Conservation (phyloP, 306 rosid species). For the Mimosa pudica region DNA sequence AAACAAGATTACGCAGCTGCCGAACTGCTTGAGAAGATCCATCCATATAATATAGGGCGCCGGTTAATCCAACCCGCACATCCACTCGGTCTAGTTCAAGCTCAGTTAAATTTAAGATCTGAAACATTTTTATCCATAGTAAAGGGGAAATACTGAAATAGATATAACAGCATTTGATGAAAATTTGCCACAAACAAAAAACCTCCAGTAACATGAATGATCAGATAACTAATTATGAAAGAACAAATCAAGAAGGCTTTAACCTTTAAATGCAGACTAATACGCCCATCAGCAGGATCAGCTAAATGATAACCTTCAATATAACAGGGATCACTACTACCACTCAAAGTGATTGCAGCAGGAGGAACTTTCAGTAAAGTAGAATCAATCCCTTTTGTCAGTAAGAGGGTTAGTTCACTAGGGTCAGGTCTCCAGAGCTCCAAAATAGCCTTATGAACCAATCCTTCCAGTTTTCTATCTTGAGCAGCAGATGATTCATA, state of each 20-base stretch:
- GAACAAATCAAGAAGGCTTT: slow-evolving; percentile 23
- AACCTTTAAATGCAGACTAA: slow-evolving; percentile 94
- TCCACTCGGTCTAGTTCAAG: slow-evolving; percentile 95
- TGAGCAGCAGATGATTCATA: slow-evolving; percentile 98
- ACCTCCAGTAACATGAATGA: slow-evolving; percentile 15
- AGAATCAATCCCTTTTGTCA: slow-evolving; percentile 89
- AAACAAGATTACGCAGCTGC: slow-evolving; percentile 93
- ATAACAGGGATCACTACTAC: slow-evolving; percentile 98
- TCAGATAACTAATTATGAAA: slow-evolving; percentile 17
- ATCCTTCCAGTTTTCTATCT: slow-evolving; percentile 95
- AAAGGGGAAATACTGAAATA: slow-evolving; percentile 32
- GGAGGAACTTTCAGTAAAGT: slow-evolving; percentile 96
- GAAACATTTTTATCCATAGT: slow-evolving; percentile 44
- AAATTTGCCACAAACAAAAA: slow-evolving; percentile 3
- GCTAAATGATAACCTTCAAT: slow-evolving; percentile 97
- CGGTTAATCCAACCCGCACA: slow-evolving; percentile 92
- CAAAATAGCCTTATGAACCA: slow-evolving; percentile 97
- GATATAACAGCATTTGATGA: neutral
- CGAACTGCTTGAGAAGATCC: slow-evolving; percentile 99
- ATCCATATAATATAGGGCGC: slow-evolving; percentile 91
- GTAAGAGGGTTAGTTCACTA: slow-evolving; percentile 84
- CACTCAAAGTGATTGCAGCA: slow-evolving; percentile 88
- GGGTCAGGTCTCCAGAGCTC: slow-evolving; percentile 99
- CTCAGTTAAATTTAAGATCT: slow-evolving; percentile 96
- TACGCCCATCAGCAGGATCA: slow-evolving; percentile 87